Evolutionary conservation across 345 rosid genomes (phyloP).

Genomic region (Sisymbrium irio): DNA sequence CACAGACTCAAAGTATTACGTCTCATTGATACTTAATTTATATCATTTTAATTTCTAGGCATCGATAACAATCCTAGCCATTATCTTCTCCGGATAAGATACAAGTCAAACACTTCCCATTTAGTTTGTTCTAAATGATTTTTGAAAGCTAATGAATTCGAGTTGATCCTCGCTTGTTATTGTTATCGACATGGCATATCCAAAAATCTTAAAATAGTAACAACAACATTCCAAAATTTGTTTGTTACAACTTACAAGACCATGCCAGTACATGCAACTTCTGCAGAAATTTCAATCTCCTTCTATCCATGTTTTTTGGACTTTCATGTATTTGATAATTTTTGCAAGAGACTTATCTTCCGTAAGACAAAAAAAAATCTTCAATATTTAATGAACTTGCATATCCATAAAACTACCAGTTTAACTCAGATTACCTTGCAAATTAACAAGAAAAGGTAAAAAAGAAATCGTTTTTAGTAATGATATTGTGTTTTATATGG

Average conservation of each 20-base stretch:
- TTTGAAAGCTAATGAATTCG: background rate
- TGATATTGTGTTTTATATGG: no score
- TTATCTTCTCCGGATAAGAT: conserved; percentile 13
- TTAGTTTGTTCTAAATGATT: background rate
- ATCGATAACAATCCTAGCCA: background rate
- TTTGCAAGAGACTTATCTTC: no score
- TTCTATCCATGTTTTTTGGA: no score
- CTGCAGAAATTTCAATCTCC: no score
- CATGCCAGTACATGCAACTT: no score
- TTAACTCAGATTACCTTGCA: no score
- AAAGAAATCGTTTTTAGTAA: no score
- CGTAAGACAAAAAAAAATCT: no score
- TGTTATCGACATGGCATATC: background rate
- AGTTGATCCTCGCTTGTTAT: background rate
- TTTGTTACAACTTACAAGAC: background rate
- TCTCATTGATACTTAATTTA: background rate
- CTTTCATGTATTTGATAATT: no score
- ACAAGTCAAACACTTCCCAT: background rate
- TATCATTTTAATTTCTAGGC: background rate
- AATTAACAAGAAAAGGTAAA: no score
- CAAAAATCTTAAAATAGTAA: background rate
- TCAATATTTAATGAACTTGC: no score
- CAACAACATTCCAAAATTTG: background rate
- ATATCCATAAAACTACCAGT: no score
- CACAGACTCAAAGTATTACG: conserved; percentile 11